Percentiles rank a stretch among this genome's conserved stretches.
phyloP scores from a whole-genome alignment of 2,329 filamentous ascomycete genomes.

The Monosporascus ibericus region DNA sequence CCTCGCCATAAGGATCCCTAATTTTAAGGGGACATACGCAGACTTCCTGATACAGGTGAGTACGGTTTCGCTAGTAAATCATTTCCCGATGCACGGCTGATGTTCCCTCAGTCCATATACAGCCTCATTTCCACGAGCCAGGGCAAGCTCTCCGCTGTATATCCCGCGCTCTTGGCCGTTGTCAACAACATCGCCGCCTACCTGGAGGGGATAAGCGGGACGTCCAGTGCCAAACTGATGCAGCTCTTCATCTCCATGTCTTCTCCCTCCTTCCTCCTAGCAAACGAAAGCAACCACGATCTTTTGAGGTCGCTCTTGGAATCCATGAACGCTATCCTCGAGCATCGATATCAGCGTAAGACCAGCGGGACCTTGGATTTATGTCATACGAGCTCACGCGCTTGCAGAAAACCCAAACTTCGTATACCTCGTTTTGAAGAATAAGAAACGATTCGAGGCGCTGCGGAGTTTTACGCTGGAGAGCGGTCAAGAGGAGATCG shows the following conservation, averaged over 20 bases:
- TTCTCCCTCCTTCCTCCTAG: conserved; percentile 82
- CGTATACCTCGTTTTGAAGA: conserved; percentile 71
- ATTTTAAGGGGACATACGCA: conserved; percentile 84
- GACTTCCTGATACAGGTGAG: conserved; percentile 87
- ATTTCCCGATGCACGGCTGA: conserved; percentile 15
- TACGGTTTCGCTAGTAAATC: conserved; percentile 1
- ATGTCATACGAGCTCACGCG: conserved; percentile 9
- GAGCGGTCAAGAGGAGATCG: conserved; percentile 85
- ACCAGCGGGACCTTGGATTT: conserved; percentile 1
- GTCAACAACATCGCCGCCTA: conserved; percentile 91
- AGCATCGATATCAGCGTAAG: conserved; percentile 77
- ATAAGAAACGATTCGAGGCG: conserved; percentile 77
- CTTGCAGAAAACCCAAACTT: conserved; percentile 70
- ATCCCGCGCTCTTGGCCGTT: conserved; percentile 84
- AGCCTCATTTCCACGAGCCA: conserved; percentile 86
- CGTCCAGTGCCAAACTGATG: conserved; percentile 73
- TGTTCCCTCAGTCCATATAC: conserved; percentile 66
- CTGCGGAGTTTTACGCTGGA: conserved; percentile 85
- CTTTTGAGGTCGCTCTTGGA: conserved; percentile 79
- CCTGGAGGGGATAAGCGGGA: conserved; percentile 66
- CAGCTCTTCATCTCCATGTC: conserved; percentile 91
- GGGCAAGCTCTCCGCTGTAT: conserved; percentile 83
- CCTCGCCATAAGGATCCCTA: conserved; percentile 69
- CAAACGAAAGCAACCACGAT: conserved; percentile 84
- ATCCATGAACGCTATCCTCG: conserved; percentile 82